These are phyloP conservation scores for Colletotrichum sp. DNA, from an alignment of 2,329 filamentous ascomycete genomes.

Conservation along the genomic window DNA sequence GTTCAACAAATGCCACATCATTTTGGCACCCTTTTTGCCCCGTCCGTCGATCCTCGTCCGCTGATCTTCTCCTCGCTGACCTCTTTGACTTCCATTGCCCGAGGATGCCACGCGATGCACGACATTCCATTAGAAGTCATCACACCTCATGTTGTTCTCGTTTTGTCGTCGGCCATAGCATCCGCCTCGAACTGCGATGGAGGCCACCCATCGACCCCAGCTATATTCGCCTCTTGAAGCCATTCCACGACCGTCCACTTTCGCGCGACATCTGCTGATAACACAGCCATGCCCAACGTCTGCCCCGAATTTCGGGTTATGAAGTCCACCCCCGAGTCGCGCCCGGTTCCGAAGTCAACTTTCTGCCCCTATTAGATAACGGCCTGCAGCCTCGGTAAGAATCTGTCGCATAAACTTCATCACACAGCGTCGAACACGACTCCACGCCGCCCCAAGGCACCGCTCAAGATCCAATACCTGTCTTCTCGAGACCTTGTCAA, in stretches of 20 bases:
- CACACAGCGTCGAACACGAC: neutral
- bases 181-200: too few relatives aligned
- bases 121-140: too few relatives aligned
- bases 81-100: neutral
- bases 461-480: neutral
- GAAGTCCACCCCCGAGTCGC: neutral
- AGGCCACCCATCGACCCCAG: neutral
- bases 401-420: neutral
- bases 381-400: neutral
- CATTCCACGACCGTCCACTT: neutral
- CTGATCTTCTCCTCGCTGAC: neutral
- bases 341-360: neutral
- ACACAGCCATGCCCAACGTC: neutral
- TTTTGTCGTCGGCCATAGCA: too few relatives aligned
- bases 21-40: neutral
- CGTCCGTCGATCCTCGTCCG: neutral
- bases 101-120: too few relatives aligned
- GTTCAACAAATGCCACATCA: neutral
- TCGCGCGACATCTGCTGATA: neutral
- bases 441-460: neutral
- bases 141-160: too few relatives aligned
- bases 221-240: neutral
- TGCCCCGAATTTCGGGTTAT: neutral
- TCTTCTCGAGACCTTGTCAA: neutral
- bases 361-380: neutral